Percentiles rank a stretch among this genome's conserved stretches.
These are phyloP conservation scores for Colletotrichum lini DNA, from an alignment of 2,329 filamentous ascomycete genomes.

Conservation along the genomic window DNA sequence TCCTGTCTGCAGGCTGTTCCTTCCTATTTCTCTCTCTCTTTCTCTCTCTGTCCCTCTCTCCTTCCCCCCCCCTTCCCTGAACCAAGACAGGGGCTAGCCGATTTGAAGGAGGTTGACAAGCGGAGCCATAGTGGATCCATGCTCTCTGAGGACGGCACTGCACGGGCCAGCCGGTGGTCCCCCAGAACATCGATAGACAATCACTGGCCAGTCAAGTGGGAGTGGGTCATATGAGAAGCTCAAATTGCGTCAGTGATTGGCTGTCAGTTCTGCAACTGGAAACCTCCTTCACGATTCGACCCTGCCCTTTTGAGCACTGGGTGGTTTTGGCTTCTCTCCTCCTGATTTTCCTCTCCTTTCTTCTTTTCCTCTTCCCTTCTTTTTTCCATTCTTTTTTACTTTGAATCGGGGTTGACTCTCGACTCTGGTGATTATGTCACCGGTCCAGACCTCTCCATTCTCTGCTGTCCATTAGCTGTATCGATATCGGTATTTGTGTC, in stretches of 20 bases:
- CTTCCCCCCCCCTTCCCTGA: neutral
- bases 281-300: conserved; percentile 17
- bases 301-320: neutral
- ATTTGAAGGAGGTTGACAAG: conserved; percentile 3
- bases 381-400: too few relatives aligned
- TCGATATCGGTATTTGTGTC: too few relatives aligned
- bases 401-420: too few relatives aligned
- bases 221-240: conserved; percentile 29
- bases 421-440: neutral
- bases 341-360: neutral
- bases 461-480: too few relatives aligned
- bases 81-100: conserved; percentile 23
- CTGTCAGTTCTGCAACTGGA: conserved; percentile 21
- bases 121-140: neutral
- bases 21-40: too few relatives aligned
- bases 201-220: conserved; percentile 31
- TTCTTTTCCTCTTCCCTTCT: too few relatives aligned
- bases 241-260: conserved; percentile 11
- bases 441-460: neutral
- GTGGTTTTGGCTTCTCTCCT: too few relatives aligned
- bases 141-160: conserved; percentile 23
- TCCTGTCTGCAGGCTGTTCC: too few relatives aligned
- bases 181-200: neutral
- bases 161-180: conserved; percentile 24
- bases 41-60: too few relatives aligned